Conservation (phyloP, 805 yeast species). For the Pichia thaimueangensis region DNA sequence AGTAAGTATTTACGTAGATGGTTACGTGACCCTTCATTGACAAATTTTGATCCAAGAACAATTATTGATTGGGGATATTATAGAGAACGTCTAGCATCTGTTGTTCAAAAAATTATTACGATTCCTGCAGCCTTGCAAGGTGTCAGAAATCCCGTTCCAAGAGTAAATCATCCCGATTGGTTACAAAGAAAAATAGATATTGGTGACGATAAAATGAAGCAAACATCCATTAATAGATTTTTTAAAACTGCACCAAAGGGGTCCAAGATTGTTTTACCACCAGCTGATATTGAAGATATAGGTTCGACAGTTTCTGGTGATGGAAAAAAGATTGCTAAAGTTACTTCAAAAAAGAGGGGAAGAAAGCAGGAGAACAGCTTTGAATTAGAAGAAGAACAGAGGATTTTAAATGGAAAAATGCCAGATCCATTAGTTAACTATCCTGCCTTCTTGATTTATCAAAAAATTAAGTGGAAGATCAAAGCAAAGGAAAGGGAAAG, state of each 20-base stretch:
- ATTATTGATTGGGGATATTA: conserved; percentile 94
- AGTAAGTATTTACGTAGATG: conserved; percentile 74
- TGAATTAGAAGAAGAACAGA: conserved; percentile 42
- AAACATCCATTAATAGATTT: conserved; percentile 54
- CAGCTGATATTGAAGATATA: conserved; percentile 51
- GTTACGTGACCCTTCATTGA: conserved; percentile 73
- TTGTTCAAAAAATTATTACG: conserved; percentile 88
- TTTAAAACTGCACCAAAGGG: conserved; percentile 40
- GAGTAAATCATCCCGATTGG: conserved; percentile 95
- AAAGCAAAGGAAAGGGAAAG: conserved; percentile 69
- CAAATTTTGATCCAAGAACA: conserved; percentile 77
- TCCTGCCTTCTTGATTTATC: conserved; percentile 60
- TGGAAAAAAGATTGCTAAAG: conserved; percentile 38
- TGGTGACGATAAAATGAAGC: conserved; percentile 64
- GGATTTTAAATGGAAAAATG: conserved; percentile 44
- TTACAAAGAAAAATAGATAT: conserved; percentile 54
- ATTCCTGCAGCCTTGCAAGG: conserved; percentile 96
- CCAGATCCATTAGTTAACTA: conserved; percentile 68
- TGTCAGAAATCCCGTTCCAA: conserved; percentile 85
- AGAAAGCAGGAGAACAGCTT: conserved; percentile 28
- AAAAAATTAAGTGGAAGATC: conserved; percentile 81
- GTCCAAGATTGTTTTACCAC: conserved; percentile 29
- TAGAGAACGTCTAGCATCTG: conserved; percentile 83
- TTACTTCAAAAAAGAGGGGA: conserved; percentile 41
- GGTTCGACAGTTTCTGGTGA: conserved; percentile 32